Conservation (phyloP, 768 basidiomycete genomes). For the Saitozyma sp. region DNA sequence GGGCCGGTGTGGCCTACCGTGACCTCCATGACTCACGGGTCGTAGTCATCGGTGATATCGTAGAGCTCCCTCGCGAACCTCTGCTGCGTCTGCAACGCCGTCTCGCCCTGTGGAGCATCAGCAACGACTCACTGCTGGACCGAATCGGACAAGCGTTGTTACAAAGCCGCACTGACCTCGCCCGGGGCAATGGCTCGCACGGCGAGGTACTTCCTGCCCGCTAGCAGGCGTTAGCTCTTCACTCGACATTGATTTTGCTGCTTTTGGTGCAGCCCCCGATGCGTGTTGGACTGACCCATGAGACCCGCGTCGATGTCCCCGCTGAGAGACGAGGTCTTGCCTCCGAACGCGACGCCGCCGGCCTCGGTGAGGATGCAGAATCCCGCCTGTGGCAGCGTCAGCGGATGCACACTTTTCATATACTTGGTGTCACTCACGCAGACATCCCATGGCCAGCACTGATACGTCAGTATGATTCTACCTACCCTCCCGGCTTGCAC, state of each 20-base stretch:
- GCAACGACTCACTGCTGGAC: neutral
- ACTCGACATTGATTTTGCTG: too few species aligned
- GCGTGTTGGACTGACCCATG: constrained; percentile 25
- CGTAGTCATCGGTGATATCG: constrained; percentile 51
- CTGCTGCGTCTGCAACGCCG: constrained; percentile 68
- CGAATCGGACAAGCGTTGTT: neutral
- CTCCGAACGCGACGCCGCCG: constrained; percentile 75
- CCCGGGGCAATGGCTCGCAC: constrained; percentile 50
- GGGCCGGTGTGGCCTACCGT: neutral
- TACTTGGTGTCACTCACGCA: constrained; percentile 58
- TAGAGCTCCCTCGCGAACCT: constrained; percentile 84
- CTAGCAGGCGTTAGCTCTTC: constrained; percentile 20
- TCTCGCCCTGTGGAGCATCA: constrained; percentile 58
- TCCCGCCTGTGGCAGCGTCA: constrained; percentile 61
- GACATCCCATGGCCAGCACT: constrained; percentile 82
- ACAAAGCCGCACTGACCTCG: constrained; percentile 22
- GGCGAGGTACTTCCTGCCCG: constrained; percentile 47
- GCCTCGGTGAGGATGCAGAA: constrained; percentile 89
- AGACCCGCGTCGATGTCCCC: constrained; percentile 53
- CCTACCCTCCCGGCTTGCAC: constrained; percentile 62
- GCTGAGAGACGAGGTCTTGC: constrained; percentile 49
- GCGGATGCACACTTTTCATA: neutral
- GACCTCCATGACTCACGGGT: constrained; percentile 12
- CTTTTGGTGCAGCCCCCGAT: constrained; percentile 21
- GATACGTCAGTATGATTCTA: neutral